Percentiles rank a stretch among this genome's conserved stretches.
These are phyloP conservation scores for Eucalyptus viminalis DNA, from an alignment of 345 rosid species.

Conservation along the genomic window DNA sequence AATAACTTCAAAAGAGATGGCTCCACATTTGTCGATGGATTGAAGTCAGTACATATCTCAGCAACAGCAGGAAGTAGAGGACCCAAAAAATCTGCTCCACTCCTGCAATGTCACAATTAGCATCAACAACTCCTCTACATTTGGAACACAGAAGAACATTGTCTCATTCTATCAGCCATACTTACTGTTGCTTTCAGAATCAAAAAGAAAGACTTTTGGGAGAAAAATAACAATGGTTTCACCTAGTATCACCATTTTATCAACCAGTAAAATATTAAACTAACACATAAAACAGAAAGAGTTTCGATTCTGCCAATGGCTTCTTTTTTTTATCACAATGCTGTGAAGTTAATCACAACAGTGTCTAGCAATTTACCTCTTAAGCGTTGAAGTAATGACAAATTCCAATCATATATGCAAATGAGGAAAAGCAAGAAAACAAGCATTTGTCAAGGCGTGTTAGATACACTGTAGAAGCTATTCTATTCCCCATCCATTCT, in stretches of 20 bases:
- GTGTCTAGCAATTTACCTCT: not conserved
- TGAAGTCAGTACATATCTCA: conserved; percentile 93
- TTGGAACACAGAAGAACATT: not conserved
- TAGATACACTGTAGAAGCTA: not conserved
- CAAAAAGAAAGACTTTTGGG: not conserved
- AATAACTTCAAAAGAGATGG: conserved; percentile 92
- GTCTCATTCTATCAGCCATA: not conserved
- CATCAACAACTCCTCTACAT: not conserved
- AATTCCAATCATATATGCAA: not conserved
- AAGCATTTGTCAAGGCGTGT: not conserved
- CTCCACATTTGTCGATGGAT: conserved; percentile 74
- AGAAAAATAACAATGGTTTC: not conserved
- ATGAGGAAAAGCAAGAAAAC: not conserved
- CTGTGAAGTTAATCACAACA: not conserved
- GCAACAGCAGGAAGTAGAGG: conserved; percentile 98
- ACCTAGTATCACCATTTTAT: not conserved
- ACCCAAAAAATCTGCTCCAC: conserved; percentile 97
- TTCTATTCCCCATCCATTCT: not conserved
- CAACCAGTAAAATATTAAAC: not conserved
- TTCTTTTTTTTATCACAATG: not conserved
- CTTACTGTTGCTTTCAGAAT: not conserved
- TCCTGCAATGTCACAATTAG: conserved; percentile 33
- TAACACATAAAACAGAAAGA: not conserved
- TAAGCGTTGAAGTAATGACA: not conserved
- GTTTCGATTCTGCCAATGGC: not conserved